Percentiles rank a stretch among this genome's conserved stretches.
Conservation (phyloP, 2,329 filamentous ascomycete species). For the Alternaria gansuensis region DNA sequence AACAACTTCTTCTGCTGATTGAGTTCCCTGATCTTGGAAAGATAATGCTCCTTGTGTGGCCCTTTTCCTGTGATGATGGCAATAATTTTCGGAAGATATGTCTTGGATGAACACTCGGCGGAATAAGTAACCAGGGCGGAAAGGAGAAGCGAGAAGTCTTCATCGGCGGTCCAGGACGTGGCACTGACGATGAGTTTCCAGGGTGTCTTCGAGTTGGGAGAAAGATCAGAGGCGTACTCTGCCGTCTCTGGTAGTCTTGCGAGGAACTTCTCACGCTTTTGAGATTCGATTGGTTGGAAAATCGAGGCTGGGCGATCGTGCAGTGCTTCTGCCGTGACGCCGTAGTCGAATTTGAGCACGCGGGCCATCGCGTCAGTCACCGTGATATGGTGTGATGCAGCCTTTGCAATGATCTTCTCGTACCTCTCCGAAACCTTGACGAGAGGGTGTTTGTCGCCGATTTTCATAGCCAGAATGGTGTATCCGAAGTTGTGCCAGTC, state of each 20-base stretch:
- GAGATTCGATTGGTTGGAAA: conserved; percentile 73
- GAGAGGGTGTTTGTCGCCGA: conserved; percentile 73
- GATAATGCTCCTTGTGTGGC: conserved; percentile 80
- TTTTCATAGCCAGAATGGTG: conserved; percentile 80
- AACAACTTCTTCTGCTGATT: conserved; percentile 69
- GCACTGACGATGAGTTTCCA: conserved; percentile 84
- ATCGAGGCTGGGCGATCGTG: conserved; percentile 81
- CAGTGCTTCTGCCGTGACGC: conserved; percentile 67
- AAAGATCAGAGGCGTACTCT: conserved; percentile 66
- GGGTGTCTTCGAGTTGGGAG: conserved; percentile 57
- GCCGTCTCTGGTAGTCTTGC: conserved; percentile 70
- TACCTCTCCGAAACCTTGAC: conserved; percentile 80
- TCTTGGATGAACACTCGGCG: conserved; percentile 56
- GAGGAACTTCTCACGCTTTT: conserved; percentile 65
- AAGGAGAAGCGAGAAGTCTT: conserved; percentile 90
- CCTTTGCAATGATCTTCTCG: conserved; percentile 74
- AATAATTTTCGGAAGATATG: conserved; percentile 71
- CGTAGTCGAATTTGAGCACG: conserved; percentile 73
- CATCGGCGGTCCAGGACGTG: conserved; percentile 96
- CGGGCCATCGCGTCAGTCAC: conserved; percentile 89
- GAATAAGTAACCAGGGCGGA: conserved; percentile 82
- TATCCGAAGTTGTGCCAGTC: conserved; percentile 99
- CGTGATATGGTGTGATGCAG: conserved; percentile 78
- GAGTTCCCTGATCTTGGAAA: conserved; percentile 70
- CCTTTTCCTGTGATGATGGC: conserved; percentile 96